Evolutionary conservation across 2,329 filamentous ascomycete genomes (phyloP), one percentile per base, ranked within the genome.

Genomic region (Fusarium sp.): DNA sequence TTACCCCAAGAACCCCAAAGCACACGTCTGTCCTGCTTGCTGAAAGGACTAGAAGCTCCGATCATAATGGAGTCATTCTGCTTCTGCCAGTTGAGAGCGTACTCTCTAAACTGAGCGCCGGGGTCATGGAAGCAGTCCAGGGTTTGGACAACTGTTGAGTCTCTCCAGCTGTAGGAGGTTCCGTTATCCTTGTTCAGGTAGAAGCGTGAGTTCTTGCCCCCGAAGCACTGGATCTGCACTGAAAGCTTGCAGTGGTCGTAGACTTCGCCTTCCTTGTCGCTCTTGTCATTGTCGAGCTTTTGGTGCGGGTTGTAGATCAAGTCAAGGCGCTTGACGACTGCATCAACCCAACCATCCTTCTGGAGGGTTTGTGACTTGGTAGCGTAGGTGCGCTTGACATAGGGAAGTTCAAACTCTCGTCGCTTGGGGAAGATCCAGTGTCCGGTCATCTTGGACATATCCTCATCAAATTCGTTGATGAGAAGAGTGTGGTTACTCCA

Each of bases 321-420:
- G 14, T 72, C 64, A 5, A 72, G 14, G 1, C 69, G 65, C 8
- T 56, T 45, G 9, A 67, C 63, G 1, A 70, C 62, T 1, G 53
- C 55, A 10, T 79, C 69, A 9, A 79, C 76, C 83, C 82, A 85
- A 5, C 75, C 75, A 47, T 82, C 78, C 36, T 75, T 75, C 1
- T 54, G 70, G 10, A 85, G 78, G 2, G 78, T 81, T 21, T 72
- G 80, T 14, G 82, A 84, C 11, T 76, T 78, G 21, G 83, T 85
- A 21, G 76, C 50, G 57, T 84, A 83, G 4, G 82, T 83, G 9
- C 82, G 79, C 76, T 85, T 85, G 47, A 81, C 77, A 56, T 85
- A 85, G 0, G 84, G 84, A 22, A 82, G 79, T 28, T 84, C 79
- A 57, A 84, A 85, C 68, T 85, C 83, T 38, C 83, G 79, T 6